A percentile compares a stretch with the other conserved stretches of the same genome.
Evolutionary conservation across 129 eudicot species (phyloP).

Genomic region (Logfia minima): DNA sequence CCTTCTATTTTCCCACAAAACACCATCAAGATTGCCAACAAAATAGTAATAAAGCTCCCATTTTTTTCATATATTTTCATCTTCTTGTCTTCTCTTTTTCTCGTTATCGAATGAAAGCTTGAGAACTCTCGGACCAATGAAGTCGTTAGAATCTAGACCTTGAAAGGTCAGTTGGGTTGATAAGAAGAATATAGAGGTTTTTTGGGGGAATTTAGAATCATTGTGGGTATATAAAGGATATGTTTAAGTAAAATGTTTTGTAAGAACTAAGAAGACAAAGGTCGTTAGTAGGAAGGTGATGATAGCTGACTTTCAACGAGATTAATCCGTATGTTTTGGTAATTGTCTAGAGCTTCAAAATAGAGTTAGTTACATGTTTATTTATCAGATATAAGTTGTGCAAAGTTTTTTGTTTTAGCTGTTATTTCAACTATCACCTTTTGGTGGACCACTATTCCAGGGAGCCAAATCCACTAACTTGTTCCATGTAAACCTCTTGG

Average conservation of each 20-base stretch:
- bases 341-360: neutral
- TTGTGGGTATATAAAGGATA: neutral
- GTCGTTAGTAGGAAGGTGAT: neutral
- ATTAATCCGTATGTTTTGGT: neutral
- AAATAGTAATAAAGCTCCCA: neutral
- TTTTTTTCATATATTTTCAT: constrained; percentile 10
- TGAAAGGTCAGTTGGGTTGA: neutral
- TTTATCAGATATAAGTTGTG: too few species aligned
- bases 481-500: too few species aligned
- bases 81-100: too few species aligned
- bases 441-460: too few species aligned
- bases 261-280: neutral
- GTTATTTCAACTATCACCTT: too few species aligned
- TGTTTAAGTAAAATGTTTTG: neutral
- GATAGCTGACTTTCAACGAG: neutral
- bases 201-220: too few species aligned
- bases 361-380: neutral
- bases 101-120: neutral
- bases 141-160: neutral
- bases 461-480: too few species aligned
- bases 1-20: constrained; percentile 22
- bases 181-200: neutral
- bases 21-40: constrained; percentile 13
- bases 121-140: too few species aligned
- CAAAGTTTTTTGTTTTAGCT: too few species aligned